phyloP scores from a whole-genome alignment of 2,329 filamentous ascomycete genomes.

The Neophaeococcomyces aloes region DNA sequence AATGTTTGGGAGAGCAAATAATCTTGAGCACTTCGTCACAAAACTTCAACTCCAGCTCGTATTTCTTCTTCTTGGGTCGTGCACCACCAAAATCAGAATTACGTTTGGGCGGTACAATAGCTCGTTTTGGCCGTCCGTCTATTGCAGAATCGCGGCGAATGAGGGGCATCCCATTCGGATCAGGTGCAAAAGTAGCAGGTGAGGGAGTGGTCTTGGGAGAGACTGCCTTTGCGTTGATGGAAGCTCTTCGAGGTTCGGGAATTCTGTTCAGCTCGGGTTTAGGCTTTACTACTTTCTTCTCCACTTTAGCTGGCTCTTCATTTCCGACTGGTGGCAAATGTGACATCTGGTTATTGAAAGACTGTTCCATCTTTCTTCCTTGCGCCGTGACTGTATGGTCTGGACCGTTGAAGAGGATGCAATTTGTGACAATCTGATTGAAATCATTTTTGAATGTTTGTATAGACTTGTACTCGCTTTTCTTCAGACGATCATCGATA shows the following conservation, averaged over 20 bases:
- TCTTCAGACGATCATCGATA: conserved; percentile 71
- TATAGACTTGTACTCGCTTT: conserved; percentile 57
- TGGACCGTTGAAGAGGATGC: conserved; percentile 69
- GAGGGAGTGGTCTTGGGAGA: conserved; percentile 38
- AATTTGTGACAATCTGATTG: conserved; percentile 67
- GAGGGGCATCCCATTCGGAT: conserved; percentile 65
- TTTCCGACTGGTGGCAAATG: conserved; percentile 45
- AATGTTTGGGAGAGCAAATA: conserved; percentile 64
- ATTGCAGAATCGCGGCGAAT: conserved; percentile 78
- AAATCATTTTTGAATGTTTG: conserved; percentile 66
- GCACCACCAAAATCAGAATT: conserved; percentile 78
- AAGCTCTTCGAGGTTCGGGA: conserved; percentile 40
- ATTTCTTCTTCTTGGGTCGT: conserved; percentile 83
- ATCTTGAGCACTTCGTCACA: conserved; percentile 73
- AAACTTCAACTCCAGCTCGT: conserved; percentile 79
- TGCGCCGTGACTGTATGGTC: conserved; percentile 62
- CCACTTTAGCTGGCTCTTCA: conserved; percentile 50
- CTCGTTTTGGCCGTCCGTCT: conserved; percentile 78
- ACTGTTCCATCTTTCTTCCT: conserved; percentile 50
- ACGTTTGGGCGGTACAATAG: conserved; percentile 85
- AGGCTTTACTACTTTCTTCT: conserved; percentile 47
- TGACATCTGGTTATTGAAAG: conserved; percentile 51
- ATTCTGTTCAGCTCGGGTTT: conserved; percentile 29
- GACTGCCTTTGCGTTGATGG: conserved; percentile 33
- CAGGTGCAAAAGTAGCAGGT: conserved; percentile 59